Percentiles rank a stretch among this genome's conserved stretches.
Evolutionary conservation across 352 stramenopile species (phyloP).

Genomic region (Phytophthora hybrid): DNA sequence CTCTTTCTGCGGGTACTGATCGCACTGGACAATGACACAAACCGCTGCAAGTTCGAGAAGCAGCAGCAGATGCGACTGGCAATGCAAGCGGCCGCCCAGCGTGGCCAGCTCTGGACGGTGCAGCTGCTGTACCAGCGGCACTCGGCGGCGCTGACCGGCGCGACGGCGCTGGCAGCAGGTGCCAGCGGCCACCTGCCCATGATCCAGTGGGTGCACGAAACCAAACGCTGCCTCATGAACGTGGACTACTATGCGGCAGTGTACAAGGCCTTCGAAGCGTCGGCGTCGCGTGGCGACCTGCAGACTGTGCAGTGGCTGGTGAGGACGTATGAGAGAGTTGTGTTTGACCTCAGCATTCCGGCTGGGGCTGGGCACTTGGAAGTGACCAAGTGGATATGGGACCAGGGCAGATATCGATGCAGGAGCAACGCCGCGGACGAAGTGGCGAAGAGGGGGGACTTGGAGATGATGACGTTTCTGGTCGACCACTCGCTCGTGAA

Average conservation of each 20-base stretch:
- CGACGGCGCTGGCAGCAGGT: conserved; percentile 2
- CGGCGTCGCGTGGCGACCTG: background rate
- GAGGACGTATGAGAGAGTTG: background rate
- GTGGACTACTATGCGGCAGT: background rate
- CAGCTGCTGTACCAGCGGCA: conserved; percentile 13
- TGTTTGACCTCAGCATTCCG: background rate
- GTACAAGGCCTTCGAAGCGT: background rate
- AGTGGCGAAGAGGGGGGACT: background rate
- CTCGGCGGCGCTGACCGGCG: conserved; percentile 15
- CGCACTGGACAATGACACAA: conserved; percentile 5
- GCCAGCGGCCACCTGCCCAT: background rate
- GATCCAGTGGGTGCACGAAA: background rate
- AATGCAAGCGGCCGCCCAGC: conserved; percentile 2
- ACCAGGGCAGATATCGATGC: background rate
- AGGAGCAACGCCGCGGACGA: background rate
- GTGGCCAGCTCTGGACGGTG: conserved; percentile 19
- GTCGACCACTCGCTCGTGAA: background rate
- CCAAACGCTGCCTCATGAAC: background rate
- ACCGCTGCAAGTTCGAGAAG: conserved; percentile 14
- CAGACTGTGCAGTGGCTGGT: background rate
- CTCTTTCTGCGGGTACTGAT: conserved; percentile 12
- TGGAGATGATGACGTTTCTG: conserved; percentile 1
- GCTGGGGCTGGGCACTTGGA: background rate
- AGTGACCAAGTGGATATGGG: background rate
- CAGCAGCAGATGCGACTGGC: conserved; percentile 22